phyloP scores from a whole-genome alignment of 768 basidiomycete genomes.

The Mycena belliarum region DNA sequence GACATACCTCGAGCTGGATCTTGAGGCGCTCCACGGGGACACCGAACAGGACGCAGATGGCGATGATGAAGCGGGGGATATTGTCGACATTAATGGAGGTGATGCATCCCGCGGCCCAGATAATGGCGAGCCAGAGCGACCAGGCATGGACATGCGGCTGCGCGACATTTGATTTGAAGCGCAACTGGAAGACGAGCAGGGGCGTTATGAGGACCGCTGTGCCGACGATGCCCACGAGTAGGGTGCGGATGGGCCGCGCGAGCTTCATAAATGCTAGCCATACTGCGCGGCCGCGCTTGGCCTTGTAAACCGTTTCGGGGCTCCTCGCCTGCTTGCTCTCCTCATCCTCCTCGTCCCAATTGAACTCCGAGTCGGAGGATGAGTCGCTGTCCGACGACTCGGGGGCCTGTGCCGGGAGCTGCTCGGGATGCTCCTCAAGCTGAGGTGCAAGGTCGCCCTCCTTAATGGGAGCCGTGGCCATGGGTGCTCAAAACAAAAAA shows the following conservation, averaged over 20 bases:
- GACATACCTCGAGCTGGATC: constrained; percentile 68
- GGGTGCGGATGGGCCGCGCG: constrained; percentile 55
- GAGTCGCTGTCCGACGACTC: constrained; percentile 23
- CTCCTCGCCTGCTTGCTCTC: constrained; percentile 26
- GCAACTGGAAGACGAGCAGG: constrained; percentile 64
- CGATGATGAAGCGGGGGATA: constrained; percentile 57
- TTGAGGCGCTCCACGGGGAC: constrained; percentile 67
- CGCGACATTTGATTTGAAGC: constrained; percentile 50
- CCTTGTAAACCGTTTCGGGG: constrained; percentile 39
- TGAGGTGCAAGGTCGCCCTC: constrained; percentile 27
- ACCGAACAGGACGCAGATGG: constrained; percentile 49
- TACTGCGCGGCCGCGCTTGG: constrained; percentile 61
- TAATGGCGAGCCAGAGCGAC: constrained; percentile 69
- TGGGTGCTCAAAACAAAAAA: background rate
- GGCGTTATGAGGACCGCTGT: constrained; percentile 68
- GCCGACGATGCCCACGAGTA: constrained; percentile 61
- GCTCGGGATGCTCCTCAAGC: constrained; percentile 20
- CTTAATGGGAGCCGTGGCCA: constrained; percentile 15
- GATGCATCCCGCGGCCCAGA: constrained; percentile 61
- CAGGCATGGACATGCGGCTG: constrained; percentile 59
- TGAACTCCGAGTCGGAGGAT: constrained; percentile 61
- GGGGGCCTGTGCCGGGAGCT: constrained; percentile 18
- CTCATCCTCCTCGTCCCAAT: constrained; percentile 71
- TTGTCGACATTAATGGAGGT: constrained; percentile 69
- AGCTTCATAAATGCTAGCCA: constrained; percentile 71